phyloP scores from a whole-genome alignment of 2,329 filamentous ascomycete species.

The Geosmithia putterillii region DNA sequence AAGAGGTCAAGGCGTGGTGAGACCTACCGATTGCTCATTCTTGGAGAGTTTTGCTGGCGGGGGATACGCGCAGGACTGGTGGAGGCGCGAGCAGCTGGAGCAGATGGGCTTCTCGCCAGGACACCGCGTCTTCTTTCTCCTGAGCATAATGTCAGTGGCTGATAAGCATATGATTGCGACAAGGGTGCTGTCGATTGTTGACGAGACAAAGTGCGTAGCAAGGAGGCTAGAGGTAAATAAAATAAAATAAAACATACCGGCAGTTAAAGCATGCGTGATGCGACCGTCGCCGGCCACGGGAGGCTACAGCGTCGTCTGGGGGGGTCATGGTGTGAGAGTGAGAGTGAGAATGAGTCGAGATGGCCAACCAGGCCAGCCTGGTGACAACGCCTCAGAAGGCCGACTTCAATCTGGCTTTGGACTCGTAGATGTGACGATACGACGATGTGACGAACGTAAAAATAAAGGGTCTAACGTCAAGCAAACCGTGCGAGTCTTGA shows the following conservation, averaged over 20 bases:
- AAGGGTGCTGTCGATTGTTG: too few species aligned
- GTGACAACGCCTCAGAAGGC: neutral
- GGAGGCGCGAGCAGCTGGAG: conserved; percentile 35
- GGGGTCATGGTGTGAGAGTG: neutral
- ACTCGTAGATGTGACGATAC: too few species aligned
- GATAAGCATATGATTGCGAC: too few species aligned
- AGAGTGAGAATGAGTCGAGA: neutral
- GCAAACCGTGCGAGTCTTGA: too few species aligned
- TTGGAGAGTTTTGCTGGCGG: conserved; percentile 21
- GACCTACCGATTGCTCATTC: conserved; percentile 30
- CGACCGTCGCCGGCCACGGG: conserved; percentile 23
- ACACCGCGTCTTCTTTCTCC: conserved; percentile 34
- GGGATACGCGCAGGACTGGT: conserved; percentile 33
- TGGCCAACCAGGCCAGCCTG: neutral
- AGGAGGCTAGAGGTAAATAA: neutral
- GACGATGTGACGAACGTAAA: too few species aligned
- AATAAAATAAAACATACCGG: conserved; percentile 18
- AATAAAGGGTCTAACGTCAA: too few species aligned
- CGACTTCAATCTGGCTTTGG: neutral
- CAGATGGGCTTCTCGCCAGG: conserved; percentile 38
- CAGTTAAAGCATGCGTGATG: conserved; percentile 33
- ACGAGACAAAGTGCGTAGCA: neutral
- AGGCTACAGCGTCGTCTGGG: conserved; percentile 15
- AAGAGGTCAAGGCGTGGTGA: neutral
- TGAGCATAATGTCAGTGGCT: neutral